A percentile compares a stretch with the other conserved stretches of the same genome.
These are phyloP conservation scores for Dalbergia oliveri DNA, from an alignment of 306 rosid genomes.

Conservation along the genomic window DNA sequence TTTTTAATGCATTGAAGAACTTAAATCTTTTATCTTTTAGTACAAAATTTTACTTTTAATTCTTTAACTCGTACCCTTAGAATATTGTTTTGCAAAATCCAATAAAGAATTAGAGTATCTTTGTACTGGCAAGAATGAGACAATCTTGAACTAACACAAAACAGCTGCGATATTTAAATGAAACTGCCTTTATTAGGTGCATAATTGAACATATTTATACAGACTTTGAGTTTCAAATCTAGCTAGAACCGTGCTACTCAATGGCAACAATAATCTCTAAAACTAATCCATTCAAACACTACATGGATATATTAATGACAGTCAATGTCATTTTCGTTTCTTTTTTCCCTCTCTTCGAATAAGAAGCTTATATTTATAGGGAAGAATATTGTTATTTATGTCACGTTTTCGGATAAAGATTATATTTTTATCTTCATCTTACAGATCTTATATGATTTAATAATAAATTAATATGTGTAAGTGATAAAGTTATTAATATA, in stretches of 20 bases:
- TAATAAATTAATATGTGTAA: too few relatives aligned
- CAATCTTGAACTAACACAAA: background rate
- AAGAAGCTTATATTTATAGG: background rate
- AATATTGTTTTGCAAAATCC: too few relatives aligned
- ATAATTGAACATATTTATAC: conserved; percentile 1
- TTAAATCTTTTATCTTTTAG: too few relatives aligned
- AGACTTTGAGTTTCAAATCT: background rate
- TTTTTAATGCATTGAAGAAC: too few relatives aligned
- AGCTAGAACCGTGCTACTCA: background rate
- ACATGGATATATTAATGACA: background rate
- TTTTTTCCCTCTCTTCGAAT: background rate
- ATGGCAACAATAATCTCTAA: background rate
- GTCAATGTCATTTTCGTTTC: background rate
- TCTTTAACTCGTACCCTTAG: too few relatives aligned
- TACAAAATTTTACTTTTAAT: too few relatives aligned
- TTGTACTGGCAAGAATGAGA: background rate
- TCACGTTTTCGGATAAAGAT: too few relatives aligned
- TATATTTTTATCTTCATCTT: too few relatives aligned
- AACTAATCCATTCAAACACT: background rate
- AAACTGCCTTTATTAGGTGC: background rate
- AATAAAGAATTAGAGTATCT: too few relatives aligned
- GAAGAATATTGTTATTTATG: too few relatives aligned
- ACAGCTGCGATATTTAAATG: background rate
- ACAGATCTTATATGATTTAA: too few relatives aligned
- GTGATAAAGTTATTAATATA: too few relatives aligned